Conservation (phyloP, 345 rosid genomes). For the Corchorus olitorius region DNA sequence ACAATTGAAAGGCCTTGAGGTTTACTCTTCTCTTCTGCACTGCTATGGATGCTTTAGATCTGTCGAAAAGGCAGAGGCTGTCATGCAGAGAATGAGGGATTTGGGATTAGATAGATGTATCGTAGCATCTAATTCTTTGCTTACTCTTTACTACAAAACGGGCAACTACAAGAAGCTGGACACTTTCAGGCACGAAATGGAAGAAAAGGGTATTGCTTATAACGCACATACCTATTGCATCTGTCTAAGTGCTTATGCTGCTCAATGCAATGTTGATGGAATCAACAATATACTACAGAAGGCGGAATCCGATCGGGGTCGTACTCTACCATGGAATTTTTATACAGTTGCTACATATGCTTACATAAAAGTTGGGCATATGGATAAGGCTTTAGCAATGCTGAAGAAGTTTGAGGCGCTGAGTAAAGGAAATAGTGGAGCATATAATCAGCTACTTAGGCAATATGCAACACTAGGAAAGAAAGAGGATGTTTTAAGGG, state of each 20-base stretch:
- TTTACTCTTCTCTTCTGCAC: conserved; percentile 52
- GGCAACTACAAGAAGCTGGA: conserved; percentile 43
- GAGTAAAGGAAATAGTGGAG: background rate
- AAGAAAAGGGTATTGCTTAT: conserved; percentile 36
- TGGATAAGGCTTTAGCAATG: conserved; percentile 45
- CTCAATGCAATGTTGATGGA: conserved; percentile 43
- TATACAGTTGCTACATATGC: conserved; percentile 42
- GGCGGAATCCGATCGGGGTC: conserved; percentile 46
- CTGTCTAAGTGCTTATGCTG: conserved; percentile 51
- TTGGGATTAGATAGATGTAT: conserved; percentile 32
- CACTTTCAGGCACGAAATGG: conserved; percentile 53
- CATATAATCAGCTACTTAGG: conserved; percentile 29
- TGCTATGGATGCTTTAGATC: conserved; percentile 38
- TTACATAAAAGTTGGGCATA: conserved; percentile 47
- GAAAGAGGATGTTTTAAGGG: conserved; percentile 45
- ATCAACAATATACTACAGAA: conserved; percentile 50
- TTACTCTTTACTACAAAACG: conserved; percentile 44
- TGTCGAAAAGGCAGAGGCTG: conserved; percentile 49
- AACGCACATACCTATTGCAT: conserved; percentile 43
- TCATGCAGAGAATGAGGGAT: conserved; percentile 42
- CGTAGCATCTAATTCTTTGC: conserved; percentile 51
- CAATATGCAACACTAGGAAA: conserved; percentile 37
- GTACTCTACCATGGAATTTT: conserved; percentile 39
- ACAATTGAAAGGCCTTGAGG: conserved; percentile 28
- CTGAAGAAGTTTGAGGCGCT: conserved; percentile 51